A percentile compares a stretch with the other conserved stretches of the same genome.
Evolutionary conservation across 208 protist genomes (phyloP).

Genomic region (Strigomonas culicis): DNA sequence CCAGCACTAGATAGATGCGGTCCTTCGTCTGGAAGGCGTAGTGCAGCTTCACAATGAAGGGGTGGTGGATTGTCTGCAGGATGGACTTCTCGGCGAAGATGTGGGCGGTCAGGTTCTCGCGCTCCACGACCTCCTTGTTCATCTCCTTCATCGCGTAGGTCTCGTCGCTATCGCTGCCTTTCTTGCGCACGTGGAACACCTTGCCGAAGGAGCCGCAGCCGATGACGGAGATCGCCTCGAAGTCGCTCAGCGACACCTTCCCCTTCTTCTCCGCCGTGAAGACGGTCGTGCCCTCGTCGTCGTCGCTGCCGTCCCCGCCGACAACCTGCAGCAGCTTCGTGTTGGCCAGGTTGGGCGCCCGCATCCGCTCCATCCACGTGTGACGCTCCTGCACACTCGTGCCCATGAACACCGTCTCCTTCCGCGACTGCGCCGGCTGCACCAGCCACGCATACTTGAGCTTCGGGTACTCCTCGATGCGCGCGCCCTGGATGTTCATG

Average conservation of each 20-base stretch:
- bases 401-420: conserved; percentile 26
- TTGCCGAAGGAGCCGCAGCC: conserved; percentile 91
- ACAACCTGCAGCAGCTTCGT: conserved; percentile 17
- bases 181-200: conserved; percentile 90
- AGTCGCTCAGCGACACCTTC: conserved; percentile 86
- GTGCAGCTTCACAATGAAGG: conserved; percentile 94
- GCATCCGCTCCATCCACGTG: conserved; percentile 36
- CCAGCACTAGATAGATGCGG: conserved; percentile 91
- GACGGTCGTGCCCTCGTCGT: conserved; percentile 29
- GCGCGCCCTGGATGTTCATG: conserved; percentile 49
- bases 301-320: conserved; percentile 18
- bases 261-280: conserved; percentile 18
- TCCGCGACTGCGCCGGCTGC: conserved; percentile 15
- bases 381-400: conserved; percentile 33
- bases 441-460: conserved; percentile 23
- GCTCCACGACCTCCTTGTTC: conserved; percentile 63
- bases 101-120: conserved; percentile 59
- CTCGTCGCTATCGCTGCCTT: conserved; percentile 59
- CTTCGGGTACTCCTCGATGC: conserved; percentile 21
- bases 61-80: conserved; percentile 92
- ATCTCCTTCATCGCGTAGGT: conserved; percentile 93
- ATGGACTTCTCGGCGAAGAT: conserved; percentile 89
- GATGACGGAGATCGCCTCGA: conserved; percentile 82
- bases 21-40: conserved; percentile 95
- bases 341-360: conserved; percentile 25